phyloP scores from a whole-genome alignment of 139 green algal genomes.

The Haematococcus sp. region DNA sequence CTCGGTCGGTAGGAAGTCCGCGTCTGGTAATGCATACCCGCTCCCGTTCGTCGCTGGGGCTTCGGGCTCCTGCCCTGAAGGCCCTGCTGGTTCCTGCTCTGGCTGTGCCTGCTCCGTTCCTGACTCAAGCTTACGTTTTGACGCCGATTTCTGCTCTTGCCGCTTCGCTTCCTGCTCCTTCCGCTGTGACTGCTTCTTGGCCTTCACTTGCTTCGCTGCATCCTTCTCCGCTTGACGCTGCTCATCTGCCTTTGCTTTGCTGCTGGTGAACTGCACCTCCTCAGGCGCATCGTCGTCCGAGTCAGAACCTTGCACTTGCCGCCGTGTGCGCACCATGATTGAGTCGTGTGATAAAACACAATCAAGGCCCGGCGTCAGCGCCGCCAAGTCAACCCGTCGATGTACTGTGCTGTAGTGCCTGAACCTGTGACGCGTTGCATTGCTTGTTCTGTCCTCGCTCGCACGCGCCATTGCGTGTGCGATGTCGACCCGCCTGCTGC shows the following conservation, averaged over 20 bases:
- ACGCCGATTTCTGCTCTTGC: not conserved
- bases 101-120: not conserved
- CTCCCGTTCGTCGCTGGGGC: not conserved
- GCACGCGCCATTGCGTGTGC: not conserved
- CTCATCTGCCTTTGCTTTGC: not conserved
- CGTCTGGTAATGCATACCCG: slow-evolving; percentile 7
- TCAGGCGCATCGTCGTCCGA: slow-evolving; percentile 6
- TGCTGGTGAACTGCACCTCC: not conserved
- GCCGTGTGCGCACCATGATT: not conserved
- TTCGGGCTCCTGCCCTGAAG: not conserved
- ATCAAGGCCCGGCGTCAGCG: not conserved
- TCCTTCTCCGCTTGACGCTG: not conserved
- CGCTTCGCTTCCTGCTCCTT: slow-evolving; percentile 1
- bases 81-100: not conserved
- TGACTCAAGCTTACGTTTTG: not conserved
- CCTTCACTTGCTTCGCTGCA: not conserved
- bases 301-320: not conserved
- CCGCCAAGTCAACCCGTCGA: no score
- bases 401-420: no score
- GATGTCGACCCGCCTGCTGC: slow-evolving; percentile 48
- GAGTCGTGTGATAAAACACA: not conserved
- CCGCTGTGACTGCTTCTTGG: not conserved
- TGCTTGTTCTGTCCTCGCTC: no score
- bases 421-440: no score
- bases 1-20: not conserved